Conservation (phyloP, 495 filamentous ascomycete genomes). For the Elaphomyces granulatus region DNA sequence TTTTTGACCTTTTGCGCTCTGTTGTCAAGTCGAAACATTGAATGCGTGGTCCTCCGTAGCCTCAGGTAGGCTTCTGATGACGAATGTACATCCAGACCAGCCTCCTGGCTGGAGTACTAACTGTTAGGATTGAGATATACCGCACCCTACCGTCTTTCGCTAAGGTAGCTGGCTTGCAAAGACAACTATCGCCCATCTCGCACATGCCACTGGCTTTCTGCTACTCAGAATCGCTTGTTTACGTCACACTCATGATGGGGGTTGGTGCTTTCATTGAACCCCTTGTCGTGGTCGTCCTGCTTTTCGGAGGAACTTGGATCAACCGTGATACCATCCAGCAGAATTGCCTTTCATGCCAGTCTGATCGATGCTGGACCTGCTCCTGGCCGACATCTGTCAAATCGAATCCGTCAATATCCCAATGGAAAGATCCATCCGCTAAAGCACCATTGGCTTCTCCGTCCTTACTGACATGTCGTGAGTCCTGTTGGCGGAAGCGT, state of each 20-base stretch:
- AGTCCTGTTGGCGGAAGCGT: conserved; percentile 29
- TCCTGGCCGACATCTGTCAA: conserved; percentile 20
- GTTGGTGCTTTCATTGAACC: conserved; percentile 38
- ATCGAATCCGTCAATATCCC: conserved; percentile 16
- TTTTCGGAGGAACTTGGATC: conserved; percentile 47
- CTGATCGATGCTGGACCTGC: background rate
- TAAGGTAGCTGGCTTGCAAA: background rate
- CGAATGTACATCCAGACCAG: too few species aligned
- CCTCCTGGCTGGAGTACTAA: too few species aligned
- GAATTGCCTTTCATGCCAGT: background rate
- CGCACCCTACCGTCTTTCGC: conserved; percentile 7
- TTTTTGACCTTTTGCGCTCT: too few species aligned
- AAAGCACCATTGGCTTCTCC: conserved; percentile 17
- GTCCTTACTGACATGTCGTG: conserved; percentile 11
- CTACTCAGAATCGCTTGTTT: too few species aligned
- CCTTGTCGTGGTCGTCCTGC: conserved; percentile 37
- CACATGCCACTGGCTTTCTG: too few species aligned
- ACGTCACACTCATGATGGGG: conserved; percentile 36
- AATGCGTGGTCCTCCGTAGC: too few species aligned
- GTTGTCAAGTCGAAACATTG: too few species aligned
- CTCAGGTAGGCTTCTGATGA: too few species aligned
- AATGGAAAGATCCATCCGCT: conserved; percentile 21
- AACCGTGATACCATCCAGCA: conserved; percentile 25
- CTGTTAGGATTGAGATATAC: conserved; percentile 17
- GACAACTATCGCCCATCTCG: too few species aligned